Base-by-base conservation (phyloP, 495 filamentous ascomycete species). In the Penicillium goetzii region DNA sequence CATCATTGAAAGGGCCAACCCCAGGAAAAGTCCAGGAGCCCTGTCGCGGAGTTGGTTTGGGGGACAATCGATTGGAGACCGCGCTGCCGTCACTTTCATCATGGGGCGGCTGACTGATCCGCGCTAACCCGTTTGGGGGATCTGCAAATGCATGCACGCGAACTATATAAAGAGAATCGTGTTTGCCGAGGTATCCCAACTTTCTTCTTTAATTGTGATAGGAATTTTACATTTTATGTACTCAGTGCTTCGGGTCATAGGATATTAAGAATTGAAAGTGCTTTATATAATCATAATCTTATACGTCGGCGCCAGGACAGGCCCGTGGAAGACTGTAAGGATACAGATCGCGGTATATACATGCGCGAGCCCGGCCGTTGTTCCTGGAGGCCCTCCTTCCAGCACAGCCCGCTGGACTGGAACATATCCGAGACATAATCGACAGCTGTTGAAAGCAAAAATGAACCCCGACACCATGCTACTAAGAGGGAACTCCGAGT, bases 401-500 rank as follows among this genome's bases (percentile, higher is more conserved):
- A 68, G 65, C 64, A 51, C 55, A 68, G 68, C 65, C 68, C 17
- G 63, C 65, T 72, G 65, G 41, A 59, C 62, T 61, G 58, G 59
- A 63, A 50, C 50, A 38, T 34, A 6, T 53, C 55, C 54, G n/a
- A 47, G 21, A 23, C 38, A 23, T 61, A 34, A 56, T 34, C 40
- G 23, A 26, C 32, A 52, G 4, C 49, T 2, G 30, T 28, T 54
- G 21, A 51, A 56, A 58, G 21, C 25, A 11, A 26, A 21, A 38
- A 54, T 40, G 56, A 26, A 54, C 32, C 59, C 36, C 40, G 36
- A 58, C 36, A 30, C 34, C 56, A 61, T 52, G 28, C 54, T 49
- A 30, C 58, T 63, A 68, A 33, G 51, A 41, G 10, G 64, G 59
- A 17, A 65, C 89, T 17, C 72, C 66, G 38, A 76, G 70, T 28